Percentiles rank a stretch among this genome's conserved stretches.
Conservation (phyloP, 805 yeast species). For the Helenozyma rhizophorensis region DNA sequence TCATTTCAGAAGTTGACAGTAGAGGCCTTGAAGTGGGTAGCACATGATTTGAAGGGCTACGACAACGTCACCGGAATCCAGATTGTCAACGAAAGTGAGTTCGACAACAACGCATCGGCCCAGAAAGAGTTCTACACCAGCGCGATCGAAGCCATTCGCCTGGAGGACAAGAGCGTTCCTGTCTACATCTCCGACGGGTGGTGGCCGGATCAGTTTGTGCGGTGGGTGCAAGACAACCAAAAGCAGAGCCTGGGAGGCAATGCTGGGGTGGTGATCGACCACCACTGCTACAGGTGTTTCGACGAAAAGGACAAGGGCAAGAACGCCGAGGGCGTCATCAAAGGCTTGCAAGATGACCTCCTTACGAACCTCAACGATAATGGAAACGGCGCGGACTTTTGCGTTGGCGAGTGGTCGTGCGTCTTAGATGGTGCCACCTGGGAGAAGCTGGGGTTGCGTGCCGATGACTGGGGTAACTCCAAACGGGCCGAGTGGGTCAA, state of each 20-base stretch:
- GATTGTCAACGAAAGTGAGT: conserved; percentile 79
- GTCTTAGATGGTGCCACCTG: conserved; percentile 77
- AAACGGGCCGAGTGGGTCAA: conserved; percentile 52
- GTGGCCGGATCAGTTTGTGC: conserved; percentile 79
- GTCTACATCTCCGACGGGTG: conserved; percentile 89
- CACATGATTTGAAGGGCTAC: conserved; percentile 47
- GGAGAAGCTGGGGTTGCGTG: conserved; percentile 42
- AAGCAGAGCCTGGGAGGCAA: conserved; percentile 28
- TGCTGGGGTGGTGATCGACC: conserved; percentile 71
- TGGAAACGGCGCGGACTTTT: conserved; percentile 54
- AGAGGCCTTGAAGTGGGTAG: conserved; percentile 54
- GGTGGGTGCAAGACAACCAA: conserved; percentile 51
- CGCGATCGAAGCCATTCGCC: conserved; percentile 59
- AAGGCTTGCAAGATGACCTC: conserved; percentile 48
- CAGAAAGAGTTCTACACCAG: conserved; percentile 61
- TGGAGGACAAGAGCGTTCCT: conserved; percentile 55
- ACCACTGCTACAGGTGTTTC: conserved; percentile 84
- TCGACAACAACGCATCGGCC: conserved; percentile 46
- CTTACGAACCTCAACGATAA: conserved; percentile 45
- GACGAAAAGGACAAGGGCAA: conserved; percentile 68
- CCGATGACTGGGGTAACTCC: conserved; percentile 19
- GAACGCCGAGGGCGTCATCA: conserved; percentile 57
- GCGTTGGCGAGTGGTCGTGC: conserved; percentile 90
- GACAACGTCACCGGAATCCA: conserved; percentile 82
- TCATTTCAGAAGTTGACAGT: conserved; percentile 42